Conservation (phyloP, 345 rosid species). For the Eucalyptus microcorys region DNA sequence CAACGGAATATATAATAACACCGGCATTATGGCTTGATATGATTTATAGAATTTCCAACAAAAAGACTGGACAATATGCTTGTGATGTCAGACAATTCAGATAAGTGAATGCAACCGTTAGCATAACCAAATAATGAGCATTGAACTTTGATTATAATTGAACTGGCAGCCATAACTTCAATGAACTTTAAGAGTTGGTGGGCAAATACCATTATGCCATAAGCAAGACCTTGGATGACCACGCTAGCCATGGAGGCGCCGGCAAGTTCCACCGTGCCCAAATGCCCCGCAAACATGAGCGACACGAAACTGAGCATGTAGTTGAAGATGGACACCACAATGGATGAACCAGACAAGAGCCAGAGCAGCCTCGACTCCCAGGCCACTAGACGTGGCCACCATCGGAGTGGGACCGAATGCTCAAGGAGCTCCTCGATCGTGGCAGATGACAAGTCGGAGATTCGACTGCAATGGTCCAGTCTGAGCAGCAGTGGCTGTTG, state of each 20-base stretch:
- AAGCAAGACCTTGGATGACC: too few species aligned
- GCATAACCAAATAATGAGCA: too few species aligned
- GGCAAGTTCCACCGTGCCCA: too few species aligned
- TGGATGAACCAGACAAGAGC: conserved; percentile 69
- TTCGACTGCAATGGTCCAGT: conserved; percentile 26
- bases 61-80: background rate
- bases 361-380: conserved; percentile 87
- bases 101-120: background rate
- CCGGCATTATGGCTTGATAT: background rate
- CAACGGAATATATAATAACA: too few species aligned
- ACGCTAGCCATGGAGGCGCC: too few species aligned
- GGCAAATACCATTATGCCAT: too few species aligned
- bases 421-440: conserved; percentile 54
- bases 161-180: too few species aligned
- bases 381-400: conserved; percentile 58
- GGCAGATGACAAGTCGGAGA: conserved; percentile 34
- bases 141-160: too few species aligned
- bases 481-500: conserved; percentile 33
- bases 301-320: conserved; percentile 82
- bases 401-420: conserved; percentile 12
- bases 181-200: too few species aligned
- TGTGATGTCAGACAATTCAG: background rate
- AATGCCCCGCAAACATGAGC: too few species aligned
- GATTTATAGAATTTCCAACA: background rate
- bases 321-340: conserved; percentile 45